Base-by-base conservation (phyloP, 495 filamentous ascomycete genomes). In the Tuber indicum region DNA sequence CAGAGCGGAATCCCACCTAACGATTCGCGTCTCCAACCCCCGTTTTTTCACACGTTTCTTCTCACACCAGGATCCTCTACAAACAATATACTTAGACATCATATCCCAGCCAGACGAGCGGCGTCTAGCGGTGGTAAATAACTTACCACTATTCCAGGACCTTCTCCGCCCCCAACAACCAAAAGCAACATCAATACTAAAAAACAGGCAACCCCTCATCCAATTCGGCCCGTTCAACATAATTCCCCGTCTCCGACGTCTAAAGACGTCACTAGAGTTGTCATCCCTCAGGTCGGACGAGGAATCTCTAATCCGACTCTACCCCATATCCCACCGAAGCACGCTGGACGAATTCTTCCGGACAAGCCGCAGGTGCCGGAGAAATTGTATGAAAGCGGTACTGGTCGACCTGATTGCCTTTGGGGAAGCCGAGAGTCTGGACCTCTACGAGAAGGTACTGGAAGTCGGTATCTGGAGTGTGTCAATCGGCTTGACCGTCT, bases 21-120 rank as follows among this genome's bases (percentile, higher is more conserved):
- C 76, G 14, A 79, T 82, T 49, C 75, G 74, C 10, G 81, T 82
- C 62, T 47, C 80, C 45, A 83, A 83, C 45, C 79, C 82, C 8
- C 74, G 82, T 8, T 83, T 83, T 58, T 83, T 83, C 47, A 62
- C 76, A 44, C 76, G 82, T 7, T 83, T 83, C 72, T 83, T 83
- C 66, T 77, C 82, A 26, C 77, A 77, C 17, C 82, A 83, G 45
- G 82, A 83, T 47, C 82, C 82, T 49, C 58, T 62, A 21, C 82
- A 83, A 58, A 81, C 82, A 14, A 45, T 83, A n/a, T 83, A 81
- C 74, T 42, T 83, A 10, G 82, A 83, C 46, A 82, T 82, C 49
- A 81, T 74, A 42, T 74, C 75, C 14, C 73, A 80, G 52, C 73
- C 80, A 8, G 47, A 42, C 41, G 82, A 81, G 47, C 74, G 76